Base-by-base conservation (phyloP, 106 monocot species). In the Platanthera guangdongensis region DNA sequence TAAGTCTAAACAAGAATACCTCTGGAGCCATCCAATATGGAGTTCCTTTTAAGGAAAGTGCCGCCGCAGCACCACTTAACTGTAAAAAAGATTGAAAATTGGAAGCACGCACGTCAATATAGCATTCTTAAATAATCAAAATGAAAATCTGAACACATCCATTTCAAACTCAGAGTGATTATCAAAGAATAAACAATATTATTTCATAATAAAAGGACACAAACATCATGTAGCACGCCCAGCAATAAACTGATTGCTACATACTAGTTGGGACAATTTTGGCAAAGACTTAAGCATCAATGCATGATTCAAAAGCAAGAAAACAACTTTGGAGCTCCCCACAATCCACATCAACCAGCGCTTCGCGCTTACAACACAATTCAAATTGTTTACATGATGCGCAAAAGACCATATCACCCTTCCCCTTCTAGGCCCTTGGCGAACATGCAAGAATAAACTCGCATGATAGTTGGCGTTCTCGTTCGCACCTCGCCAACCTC, bases 11-110 rank as follows among this genome's bases (percentile, higher is more conserved):
- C 11, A 39, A 67, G 32, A 25, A 32, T 87, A 95, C 95, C 95
- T 95, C 95, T 39, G 95, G 96, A 64, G 96, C 96, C 96, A 97
- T 97, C 96, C 96, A 97, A 73, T 93, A 88, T 28, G 96, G 93
- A 47, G 87, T 91, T 73, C 96, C 96, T 83, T 85, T 93, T 78
- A 97, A 50, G 46, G 96, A 97, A 68, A 86, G 84, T 72, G 78
- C 85, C 51, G 80, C 79, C 30, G 79, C 75, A 39, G 85, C 96
- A 75, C 83, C 84, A 77, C 78, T 88, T 55, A 97, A 81, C 95
- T 95, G 83, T 19, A 62, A 64, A 68, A 62, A 72, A 12, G 0
- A n/a, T 16, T 3, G 5, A 57, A 57, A 57, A 57, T 57, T 57
- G 57, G 57, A 57, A 57, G 13, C 52, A 53, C 14, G 52, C 52